Base-by-base conservation (phyloP, 768 basidiomycete genomes). In the Serendipita sp. region DNA sequence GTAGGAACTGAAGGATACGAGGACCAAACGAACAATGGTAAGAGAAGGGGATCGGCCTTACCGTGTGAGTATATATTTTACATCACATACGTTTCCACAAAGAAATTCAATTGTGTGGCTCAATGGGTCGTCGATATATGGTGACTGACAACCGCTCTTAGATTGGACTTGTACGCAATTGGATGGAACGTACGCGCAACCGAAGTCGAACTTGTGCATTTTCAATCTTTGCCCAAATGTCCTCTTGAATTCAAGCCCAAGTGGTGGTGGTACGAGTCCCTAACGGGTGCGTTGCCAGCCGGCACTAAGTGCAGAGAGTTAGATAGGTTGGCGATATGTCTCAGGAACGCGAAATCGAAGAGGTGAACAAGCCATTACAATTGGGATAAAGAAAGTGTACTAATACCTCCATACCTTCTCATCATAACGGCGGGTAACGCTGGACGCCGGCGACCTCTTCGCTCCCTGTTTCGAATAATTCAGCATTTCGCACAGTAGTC, bases 351-450 rank as follows among this genome's bases (percentile, higher is more conserved):
- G 34, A 38, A 30, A 43, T 1, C 56, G 60, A 24, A 24, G 34
- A 58, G 4, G 61, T 31, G 42, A 33, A 42, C 26, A 31, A 28
- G 42, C 13, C 20, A 43, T 3, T 11, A 22, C 9, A n/a, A 20
- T 14, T 5, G 14, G n/a, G n/a, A n/a, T n/a, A n/a, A n/a, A 42
- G 33, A 20, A 61, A 26, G 65, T 62, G 16, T 53, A 66, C 44
- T 74, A 82, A 13, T 66, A 17, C 80, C 83, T 5, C 83, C 83
- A n/a, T 87, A 85, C 74, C 84, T 90, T 72, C 76, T 91, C 67
- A 83, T 96, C 66, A 71, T 87, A 61, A 82, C 89, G 11, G 84
- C 91, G 61, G 92, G 94, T 72, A n/a, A 94, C 92, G 0, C 74
- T 93, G 42, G 93, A 92, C 71, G 70, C 76, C 28, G 68, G 75